A percentile compares a stretch with the other conserved stretches of the same genome.
phyloP scores from a whole-genome alignment of 2,329 filamentous ascomycete genomes.

The Colletotrichum musae region DNA sequence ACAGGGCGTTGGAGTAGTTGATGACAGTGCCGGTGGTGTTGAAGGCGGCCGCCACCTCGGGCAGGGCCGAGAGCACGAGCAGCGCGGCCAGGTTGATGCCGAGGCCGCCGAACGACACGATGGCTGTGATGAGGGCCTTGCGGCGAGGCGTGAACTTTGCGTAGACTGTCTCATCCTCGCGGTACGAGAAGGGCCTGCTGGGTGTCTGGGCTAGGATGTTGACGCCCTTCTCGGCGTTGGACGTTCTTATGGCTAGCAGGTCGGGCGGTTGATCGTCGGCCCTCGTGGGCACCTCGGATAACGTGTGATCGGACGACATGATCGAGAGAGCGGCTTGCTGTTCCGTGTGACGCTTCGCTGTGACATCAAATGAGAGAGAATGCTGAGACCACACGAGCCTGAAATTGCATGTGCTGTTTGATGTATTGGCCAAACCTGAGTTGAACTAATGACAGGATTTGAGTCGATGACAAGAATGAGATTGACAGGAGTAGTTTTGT shows the following conservation, averaged over 20 bases:
- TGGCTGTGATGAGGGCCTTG: conserved; percentile 44
- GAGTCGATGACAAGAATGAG: not conserved
- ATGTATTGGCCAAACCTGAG: conserved; percentile 18
- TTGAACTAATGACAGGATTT: conserved; percentile 20
- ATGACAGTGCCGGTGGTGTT: conserved; percentile 77
- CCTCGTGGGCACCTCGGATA: conserved; percentile 34
- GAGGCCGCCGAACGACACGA: conserved; percentile 40
- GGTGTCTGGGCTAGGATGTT: conserved; percentile 37
- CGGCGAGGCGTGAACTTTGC: conserved; percentile 44
- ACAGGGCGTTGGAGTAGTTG: conserved; percentile 78
- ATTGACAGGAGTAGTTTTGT: conserved; percentile 1
- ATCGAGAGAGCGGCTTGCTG: not conserved
- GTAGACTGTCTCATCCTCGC: conserved; percentile 42
- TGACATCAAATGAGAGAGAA: conserved; percentile 10
- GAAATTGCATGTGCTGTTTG: conserved; percentile 1
- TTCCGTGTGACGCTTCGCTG: not conserved
- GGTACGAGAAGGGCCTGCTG: conserved; percentile 33
- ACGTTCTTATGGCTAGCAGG: conserved; percentile 24
- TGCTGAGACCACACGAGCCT: not conserved
- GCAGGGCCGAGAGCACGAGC: conserved; percentile 75
- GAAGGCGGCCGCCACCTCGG: conserved; percentile 79
- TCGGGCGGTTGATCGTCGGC: conserved; percentile 26
- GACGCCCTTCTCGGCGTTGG: conserved; percentile 39
- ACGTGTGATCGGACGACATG: conserved; percentile 34
- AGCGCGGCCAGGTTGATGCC: conserved; percentile 37